These are phyloP conservation scores for Euphorbia tirucalli DNA, from an alignment of 345 rosid species.

Conservation along the genomic window DNA sequence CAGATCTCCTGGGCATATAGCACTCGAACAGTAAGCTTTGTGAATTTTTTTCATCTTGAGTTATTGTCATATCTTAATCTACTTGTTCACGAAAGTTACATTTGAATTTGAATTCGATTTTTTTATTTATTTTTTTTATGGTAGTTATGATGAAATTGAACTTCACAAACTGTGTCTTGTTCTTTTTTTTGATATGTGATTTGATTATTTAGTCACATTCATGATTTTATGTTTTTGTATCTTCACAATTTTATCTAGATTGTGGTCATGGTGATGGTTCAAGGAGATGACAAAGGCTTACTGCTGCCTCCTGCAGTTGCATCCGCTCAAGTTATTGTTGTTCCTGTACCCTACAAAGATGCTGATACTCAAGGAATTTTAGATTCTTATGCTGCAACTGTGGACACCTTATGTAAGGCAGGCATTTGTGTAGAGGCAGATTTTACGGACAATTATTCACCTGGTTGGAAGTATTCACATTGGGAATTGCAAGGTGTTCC, in stretches of 20 bases:
- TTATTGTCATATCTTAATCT: background rate
- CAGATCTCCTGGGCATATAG: conserved; percentile 99
- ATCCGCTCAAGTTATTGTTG: conserved; percentile 74
- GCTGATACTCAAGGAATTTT: conserved; percentile 76
- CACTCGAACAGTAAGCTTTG: conserved; percentile 61
- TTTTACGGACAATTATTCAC: conserved; percentile 84
- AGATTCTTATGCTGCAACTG: conserved; percentile 81
- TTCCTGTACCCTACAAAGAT: conserved; percentile 95
- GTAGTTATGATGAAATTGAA: too few species aligned
- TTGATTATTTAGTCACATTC: background rate
- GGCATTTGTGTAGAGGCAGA: conserved; percentile 80
- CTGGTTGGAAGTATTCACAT: conserved; percentile 97
- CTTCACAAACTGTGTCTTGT: too few species aligned
- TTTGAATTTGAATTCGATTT: too few species aligned
- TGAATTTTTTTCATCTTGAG: background rate
- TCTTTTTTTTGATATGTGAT: background rate
- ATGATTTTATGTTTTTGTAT: background rate
- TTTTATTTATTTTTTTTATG: background rate
- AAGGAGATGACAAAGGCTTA: conserved; percentile 87
- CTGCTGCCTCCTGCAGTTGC: conserved; percentile 92
- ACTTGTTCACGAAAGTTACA: background rate
- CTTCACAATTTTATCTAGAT: conserved; percentile 39
- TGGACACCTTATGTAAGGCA: conserved; percentile 54
- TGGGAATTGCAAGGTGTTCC: conserved; percentile 99
- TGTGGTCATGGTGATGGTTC: conserved; percentile 98